These are phyloP conservation scores for Botrytis cinerea DNA, from an alignment of 2,329 filamentous ascomycete species.

Conservation along the genomic window DNA sequence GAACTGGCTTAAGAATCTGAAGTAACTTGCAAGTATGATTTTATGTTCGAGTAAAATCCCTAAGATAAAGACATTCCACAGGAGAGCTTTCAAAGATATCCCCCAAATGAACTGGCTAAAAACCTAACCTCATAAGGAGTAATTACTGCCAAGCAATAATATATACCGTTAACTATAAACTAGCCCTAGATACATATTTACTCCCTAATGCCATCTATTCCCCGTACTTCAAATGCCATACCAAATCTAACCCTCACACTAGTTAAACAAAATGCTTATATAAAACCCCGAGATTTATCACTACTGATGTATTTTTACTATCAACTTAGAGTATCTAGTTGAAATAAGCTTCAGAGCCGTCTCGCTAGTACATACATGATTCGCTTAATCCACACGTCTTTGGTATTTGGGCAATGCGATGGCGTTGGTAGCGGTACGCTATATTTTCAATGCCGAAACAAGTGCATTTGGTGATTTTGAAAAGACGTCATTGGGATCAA, in stretches of 20 bases:
- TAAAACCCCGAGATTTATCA: neutral
- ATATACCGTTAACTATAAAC: neutral
- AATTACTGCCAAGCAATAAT: neutral
- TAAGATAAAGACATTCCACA: neutral
- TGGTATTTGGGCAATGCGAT: neutral
- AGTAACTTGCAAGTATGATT: neutral
- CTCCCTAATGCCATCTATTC: neutral
- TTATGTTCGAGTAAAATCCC: neutral
- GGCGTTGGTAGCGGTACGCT: neutral
- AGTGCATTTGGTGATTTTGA: neutral
- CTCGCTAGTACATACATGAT: neutral
- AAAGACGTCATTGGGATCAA: neutral
- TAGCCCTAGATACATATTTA: rapidly evolving
- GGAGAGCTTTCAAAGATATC: neutral
- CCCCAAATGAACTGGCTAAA: neutral
- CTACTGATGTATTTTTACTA: neutral
- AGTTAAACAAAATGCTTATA: neutral
- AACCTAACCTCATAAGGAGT: neutral
- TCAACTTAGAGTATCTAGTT: neutral
- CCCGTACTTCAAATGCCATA: neutral
- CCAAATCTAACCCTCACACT: neutral
- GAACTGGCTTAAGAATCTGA: neutral
- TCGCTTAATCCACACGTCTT: neutral
- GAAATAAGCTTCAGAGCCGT: neutral
- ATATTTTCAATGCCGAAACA: neutral